Evolutionary conservation across 306 rosid genomes (phyloP), one percentile per base, ranked within the genome.

Genomic region (Vigna hirtella): DNA sequence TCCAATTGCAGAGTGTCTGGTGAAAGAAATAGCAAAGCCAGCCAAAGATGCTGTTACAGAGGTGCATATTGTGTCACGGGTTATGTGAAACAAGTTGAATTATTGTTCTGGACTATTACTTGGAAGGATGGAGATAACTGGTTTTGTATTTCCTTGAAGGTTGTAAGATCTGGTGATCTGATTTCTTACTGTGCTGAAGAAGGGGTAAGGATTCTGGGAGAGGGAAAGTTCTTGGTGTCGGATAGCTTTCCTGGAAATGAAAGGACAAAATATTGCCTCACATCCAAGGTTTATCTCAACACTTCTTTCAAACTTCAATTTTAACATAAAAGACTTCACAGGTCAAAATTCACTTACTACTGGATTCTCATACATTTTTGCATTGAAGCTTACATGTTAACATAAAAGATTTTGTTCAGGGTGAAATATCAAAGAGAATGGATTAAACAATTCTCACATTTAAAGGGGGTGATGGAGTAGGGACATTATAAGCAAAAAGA

Each of bases 201-300:
- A 84, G 98, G 97, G 34, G 97, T 93, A 2, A 91, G 99, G 84
- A 87, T 96, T 82, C 76, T 96, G 17, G 99, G 99, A 73, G 99
- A 96, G 77, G 99, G 99, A 26, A 96, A 96, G 87, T 96, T 91
- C 84, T 84, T 96, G 90, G 90, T 96, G 55, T 93, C 99, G 6
- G 99, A 96, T 71, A 96, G 99, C 66, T 96, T 96, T 65, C 99
- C 99, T 14, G 99, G 99, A 78, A 96, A 96, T 89, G 97, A 96
- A 71, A 93, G 99, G 77, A 96, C 96, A 2, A 96, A 96, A 73
- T 96, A 89, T 82, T 96, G 99, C 83, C 94, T 93, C 79, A 93
- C 99, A 58, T 96, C 99, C 14, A 96, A 96, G 98, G 99, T 96
- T 72, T 38, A 14, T n/a, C 42, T 76, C 50, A 59, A 14, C 42